Conservation (phyloP, 202 grass and related monocot species). For the Schoenoplectus triqueter region DNA sequence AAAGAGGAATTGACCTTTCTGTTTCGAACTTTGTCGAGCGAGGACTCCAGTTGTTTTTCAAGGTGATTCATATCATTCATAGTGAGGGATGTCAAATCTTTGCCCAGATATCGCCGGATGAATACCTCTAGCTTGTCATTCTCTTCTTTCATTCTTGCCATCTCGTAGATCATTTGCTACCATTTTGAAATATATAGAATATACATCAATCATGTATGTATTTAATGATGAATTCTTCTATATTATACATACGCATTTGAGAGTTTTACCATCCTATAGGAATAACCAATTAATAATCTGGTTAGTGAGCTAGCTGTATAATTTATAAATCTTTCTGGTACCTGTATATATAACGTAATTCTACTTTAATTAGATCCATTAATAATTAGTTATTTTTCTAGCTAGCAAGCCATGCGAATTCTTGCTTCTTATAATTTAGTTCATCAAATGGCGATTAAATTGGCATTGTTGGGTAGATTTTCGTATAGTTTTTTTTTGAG, state of each 20-base stretch:
- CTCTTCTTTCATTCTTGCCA: slow-evolving; percentile 83
- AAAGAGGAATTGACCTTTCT: slow-evolving; percentile 55
- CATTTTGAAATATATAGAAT: slow-evolving; percentile 5
- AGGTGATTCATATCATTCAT: slow-evolving; percentile 66
- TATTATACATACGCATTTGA: not conserved
- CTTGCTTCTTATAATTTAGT: too few relatives aligned
- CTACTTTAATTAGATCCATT: too few relatives aligned
- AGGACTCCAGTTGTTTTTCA: slow-evolving; percentile 74
- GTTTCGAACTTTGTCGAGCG: slow-evolving; percentile 62
- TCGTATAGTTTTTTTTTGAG: too few relatives aligned
- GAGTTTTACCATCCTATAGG: not conserved
- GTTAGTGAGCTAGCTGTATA: too few relatives aligned
- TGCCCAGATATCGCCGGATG: slow-evolving; percentile 60
- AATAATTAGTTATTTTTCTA: not conserved
- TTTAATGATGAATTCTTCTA: slow-evolving; percentile 9
- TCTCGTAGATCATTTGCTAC: slow-evolving; percentile 82
- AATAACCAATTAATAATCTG: not conserved
- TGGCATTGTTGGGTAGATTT: too few relatives aligned
- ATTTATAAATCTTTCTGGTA: not conserved
- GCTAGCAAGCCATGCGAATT: not conserved
- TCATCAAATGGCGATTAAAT: too few relatives aligned
- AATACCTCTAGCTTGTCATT: slow-evolving; percentile 62
- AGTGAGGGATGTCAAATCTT: slow-evolving; percentile 59
- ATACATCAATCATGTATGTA: slow-evolving; percentile 6
- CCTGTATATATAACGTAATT: not conserved